phyloP scores from a whole-genome alignment of 805 yeast genomes.

The Cyberlindnera samutprakarnensis region DNA sequence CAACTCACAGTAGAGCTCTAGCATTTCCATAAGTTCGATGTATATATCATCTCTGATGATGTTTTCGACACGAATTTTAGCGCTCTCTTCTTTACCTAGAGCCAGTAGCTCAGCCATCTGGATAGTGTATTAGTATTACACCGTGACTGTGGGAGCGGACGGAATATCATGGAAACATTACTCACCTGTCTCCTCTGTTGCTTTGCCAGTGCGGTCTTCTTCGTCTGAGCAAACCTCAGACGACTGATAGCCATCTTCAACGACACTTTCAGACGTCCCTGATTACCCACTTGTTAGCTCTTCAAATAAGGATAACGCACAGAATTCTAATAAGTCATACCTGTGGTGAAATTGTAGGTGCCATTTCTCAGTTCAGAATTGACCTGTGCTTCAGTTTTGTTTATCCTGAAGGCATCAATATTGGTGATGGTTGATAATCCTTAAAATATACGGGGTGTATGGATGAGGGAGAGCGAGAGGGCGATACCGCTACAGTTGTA shows the following conservation, averaged over 20 bases:
- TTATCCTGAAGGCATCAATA: no score
- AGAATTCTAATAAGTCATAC: conserved; percentile 17
- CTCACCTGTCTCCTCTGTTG: conserved; percentile 52
- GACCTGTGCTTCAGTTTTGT: no score
- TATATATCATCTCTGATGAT: conserved; percentile 76
- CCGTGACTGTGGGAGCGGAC: neutral
- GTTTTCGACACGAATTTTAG: conserved; percentile 76
- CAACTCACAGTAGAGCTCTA: conserved; percentile 79
- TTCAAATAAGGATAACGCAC: neutral
- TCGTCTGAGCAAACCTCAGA: conserved; percentile 60
- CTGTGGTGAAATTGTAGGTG: conserved; percentile 23
- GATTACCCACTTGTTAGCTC: neutral
- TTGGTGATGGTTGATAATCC: no score
- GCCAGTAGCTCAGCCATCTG: conserved; percentile 59
- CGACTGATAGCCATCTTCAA: conserved; percentile 63
- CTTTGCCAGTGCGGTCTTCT: conserved; percentile 64
- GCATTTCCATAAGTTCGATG: conserved; percentile 67
- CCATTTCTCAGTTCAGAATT: conserved; percentile 10
- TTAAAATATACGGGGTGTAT: no score
- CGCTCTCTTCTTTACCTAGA: conserved; percentile 72
- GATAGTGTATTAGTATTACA: neutral
- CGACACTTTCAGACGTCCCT: conserved; percentile 26
- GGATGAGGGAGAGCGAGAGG: no score
- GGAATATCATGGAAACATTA: no score
- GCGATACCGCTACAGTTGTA: no score